phyloP scores from a whole-genome alignment of 345 rosid genomes.

The Cardamine chenopodiifolia region DNA sequence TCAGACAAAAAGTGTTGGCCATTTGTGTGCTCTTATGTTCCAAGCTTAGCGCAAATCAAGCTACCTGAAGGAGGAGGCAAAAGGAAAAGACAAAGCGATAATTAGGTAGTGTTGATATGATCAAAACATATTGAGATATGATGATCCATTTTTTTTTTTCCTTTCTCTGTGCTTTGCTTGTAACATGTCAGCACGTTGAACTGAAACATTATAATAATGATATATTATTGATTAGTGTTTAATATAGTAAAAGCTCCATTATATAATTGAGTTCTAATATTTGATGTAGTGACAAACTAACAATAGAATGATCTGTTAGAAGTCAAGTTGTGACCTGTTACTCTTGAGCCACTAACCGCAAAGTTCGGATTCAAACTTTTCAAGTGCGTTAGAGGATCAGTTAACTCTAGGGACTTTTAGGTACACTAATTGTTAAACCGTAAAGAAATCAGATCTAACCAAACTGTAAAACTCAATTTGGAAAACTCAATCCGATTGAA shows the following conservation, averaged over 20 bases:
- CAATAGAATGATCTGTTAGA: constrained; percentile 22
- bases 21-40: neutral
- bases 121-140: neutral
- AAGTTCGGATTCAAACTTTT: constrained; percentile 26
- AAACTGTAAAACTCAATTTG: neutral
- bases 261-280: neutral
- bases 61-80: neutral
- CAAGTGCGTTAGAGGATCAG: neutral
- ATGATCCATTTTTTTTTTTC: neutral
- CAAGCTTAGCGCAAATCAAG: neutral
- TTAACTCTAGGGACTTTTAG: too few relatives aligned
- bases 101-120: neutral
- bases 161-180: neutral
- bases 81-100: neutral
- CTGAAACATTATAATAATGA: neutral
- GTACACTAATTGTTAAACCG: too few relatives aligned
- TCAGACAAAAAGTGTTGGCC: neutral
- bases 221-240: neutral
- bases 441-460: neutral
- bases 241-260: constrained; percentile 1
- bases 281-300: constrained; percentile 1
- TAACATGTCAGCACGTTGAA: constrained; percentile 22
- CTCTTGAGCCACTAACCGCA: constrained; percentile 20
- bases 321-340: too few relatives aligned
- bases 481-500: neutral